Evolutionary conservation across 2,329 filamentous ascomycete genomes (phyloP).

Genomic region (Ophiostoma novo-ulmi): DNA sequence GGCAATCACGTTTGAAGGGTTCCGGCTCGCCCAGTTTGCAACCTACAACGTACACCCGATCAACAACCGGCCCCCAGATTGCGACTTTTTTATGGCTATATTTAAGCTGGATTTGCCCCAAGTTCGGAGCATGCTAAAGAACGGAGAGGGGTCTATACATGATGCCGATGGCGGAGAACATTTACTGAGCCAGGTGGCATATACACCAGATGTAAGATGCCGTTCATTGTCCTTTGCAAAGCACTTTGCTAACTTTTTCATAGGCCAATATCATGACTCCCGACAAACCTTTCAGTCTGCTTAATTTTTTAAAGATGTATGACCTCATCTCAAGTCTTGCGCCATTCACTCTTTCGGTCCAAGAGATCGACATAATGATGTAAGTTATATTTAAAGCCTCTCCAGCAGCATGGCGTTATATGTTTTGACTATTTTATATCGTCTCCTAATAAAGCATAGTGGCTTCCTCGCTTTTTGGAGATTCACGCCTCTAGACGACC

Average conservation of each 20-base stretch:
- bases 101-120: background rate
- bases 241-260: background rate
- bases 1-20: background rate
- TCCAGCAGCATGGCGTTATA: background rate
- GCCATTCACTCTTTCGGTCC: background rate
- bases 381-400: background rate
- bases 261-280: too few species aligned
- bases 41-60: background rate
- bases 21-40: background rate
- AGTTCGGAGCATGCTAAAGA: background rate
- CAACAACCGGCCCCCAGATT: background rate
- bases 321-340: background rate
- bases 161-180: background rate
- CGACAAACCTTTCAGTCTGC: too few species aligned
- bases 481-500: too few species aligned
- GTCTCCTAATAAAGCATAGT: background rate
- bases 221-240: background rate
- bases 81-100: background rate
- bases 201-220: too few species aligned
- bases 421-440: too few species aligned
- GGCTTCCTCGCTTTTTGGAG: too few species aligned
- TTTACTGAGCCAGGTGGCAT: too few species aligned
- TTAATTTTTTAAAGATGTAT: too few species aligned
- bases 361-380: background rate
- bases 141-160: background rate